A percentile compares a stretch with the other conserved stretches of the same genome.
Conservation (phyloP, 345 rosid genomes). For the Turritis glabra region DNA sequence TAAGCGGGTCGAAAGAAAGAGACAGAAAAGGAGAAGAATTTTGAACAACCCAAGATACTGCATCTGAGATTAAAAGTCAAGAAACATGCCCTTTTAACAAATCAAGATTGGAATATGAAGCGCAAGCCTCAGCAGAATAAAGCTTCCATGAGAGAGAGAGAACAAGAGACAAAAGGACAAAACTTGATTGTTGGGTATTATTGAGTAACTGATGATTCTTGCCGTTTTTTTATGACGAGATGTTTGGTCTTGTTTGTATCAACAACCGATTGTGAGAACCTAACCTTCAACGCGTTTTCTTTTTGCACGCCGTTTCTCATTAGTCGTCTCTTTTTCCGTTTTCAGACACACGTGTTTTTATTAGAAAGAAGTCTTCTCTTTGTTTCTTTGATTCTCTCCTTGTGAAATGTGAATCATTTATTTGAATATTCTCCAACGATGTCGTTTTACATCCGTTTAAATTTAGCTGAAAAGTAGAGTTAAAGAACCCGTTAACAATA, state of each 20-base stretch:
- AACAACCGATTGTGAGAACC: background rate
- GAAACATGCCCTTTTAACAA: background rate
- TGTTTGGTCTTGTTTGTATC: background rate
- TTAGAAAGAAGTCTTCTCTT: constrained; percentile 6
- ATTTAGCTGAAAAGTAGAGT: background rate
- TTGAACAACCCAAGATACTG: constrained; percentile 12
- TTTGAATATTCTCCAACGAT: background rate
- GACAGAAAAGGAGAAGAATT: constrained; percentile 8
- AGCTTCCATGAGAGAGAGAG: constrained; percentile 1
- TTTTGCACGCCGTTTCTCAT: background rate
- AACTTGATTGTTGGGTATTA: constrained; percentile 12
- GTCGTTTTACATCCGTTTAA: background rate
- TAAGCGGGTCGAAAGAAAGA: constrained; percentile 6
- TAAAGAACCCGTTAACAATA: background rate
- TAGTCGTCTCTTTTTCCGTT: background rate
- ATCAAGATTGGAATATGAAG: constrained; percentile 10
- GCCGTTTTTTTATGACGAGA: background rate
- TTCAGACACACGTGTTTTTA: constrained; percentile 30
- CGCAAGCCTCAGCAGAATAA: background rate
- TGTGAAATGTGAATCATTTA: background rate
- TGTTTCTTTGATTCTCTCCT: background rate
- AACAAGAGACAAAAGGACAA: background rate
- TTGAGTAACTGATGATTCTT: background rate
- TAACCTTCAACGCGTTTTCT: constrained; percentile 26
- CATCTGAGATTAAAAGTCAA: constrained; percentile 23